Percentiles rank a stretch among this genome's conserved stretches.
phyloP scores from a whole-genome alignment of 75 land plant species.

The Gnetum montanum region DNA sequence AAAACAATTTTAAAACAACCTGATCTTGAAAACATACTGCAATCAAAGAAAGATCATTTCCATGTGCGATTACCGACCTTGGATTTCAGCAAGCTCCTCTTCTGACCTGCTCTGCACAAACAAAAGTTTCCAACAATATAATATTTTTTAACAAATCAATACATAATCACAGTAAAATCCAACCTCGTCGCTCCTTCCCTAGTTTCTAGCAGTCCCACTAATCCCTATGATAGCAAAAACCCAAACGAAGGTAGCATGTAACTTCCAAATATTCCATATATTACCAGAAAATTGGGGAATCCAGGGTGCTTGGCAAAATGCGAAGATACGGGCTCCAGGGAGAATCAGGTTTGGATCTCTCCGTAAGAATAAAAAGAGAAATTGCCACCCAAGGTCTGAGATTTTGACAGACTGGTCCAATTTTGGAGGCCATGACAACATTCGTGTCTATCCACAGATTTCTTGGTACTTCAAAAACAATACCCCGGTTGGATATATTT shows the following conservation, averaged over 20 bases:
- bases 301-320: slow-evolving; percentile 44
- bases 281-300: slow-evolving; percentile 88
- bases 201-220: no score
- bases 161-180: no score
- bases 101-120: slow-evolving; percentile 92
- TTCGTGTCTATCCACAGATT: slow-evolving; percentile 64
- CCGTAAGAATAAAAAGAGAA: slow-evolving; percentile 59
- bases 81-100: slow-evolving; percentile 79
- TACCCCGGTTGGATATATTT: slow-evolving; percentile 45
- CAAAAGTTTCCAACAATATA: no score
- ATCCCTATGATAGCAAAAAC: no score
- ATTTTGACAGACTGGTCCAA: slow-evolving; percentile 41
- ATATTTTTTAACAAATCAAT: no score
- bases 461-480: slow-evolving; percentile 65
- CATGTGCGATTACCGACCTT: no score
- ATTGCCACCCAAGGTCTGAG: slow-evolving; percentile 73
- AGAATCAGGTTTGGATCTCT: slow-evolving; percentile 39
- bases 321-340: slow-evolving; percentile 56
- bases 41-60: no score
- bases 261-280: no score
- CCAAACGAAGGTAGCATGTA: no score
- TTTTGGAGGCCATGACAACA: slow-evolving; percentile 52
- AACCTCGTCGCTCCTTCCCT: no score
- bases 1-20: no score
- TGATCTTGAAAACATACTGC: no score